Conservation (phyloP, 257 asterid genomes). For the Solanum dulcamara region DNA sequence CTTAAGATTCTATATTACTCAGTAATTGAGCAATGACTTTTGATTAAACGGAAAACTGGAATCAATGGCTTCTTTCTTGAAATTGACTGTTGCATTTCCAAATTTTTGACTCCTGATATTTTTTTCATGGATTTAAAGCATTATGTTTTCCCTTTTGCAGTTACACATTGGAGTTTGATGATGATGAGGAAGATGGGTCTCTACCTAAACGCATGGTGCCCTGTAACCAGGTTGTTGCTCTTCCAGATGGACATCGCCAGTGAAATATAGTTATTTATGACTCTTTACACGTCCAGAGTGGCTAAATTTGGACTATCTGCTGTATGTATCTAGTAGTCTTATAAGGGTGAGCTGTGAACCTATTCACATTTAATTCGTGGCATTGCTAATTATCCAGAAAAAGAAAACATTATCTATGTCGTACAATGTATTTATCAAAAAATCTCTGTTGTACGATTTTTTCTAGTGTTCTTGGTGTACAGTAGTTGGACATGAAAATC, state of each 20-base stretch:
- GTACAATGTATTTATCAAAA: background rate
- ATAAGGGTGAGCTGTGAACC: background rate
- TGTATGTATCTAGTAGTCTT: background rate
- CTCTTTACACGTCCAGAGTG: background rate
- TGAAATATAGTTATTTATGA: slow-evolving; percentile 20
- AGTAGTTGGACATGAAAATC: background rate
- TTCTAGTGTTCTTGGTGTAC: background rate
- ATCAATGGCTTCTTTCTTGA: background rate
- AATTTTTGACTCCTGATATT: background rate
- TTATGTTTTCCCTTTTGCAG: slow-evolving; percentile 28
- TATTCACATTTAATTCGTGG: background rate
- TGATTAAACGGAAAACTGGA: background rate
- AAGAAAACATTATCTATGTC: background rate
- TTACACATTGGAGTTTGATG: slow-evolving; percentile 81
- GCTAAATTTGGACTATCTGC: background rate
- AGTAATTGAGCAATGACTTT: background rate
- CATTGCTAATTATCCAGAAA: background rate
- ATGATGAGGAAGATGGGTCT: slow-evolving; percentile 90
- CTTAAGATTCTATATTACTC: background rate
- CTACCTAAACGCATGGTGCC: slow-evolving; percentile 77
- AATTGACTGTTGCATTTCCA: background rate
- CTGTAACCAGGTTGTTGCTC: slow-evolving; percentile 81
- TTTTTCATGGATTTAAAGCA: background rate
- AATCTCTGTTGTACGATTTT: background rate
- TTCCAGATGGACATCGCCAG: slow-evolving; percentile 72